Evolutionary conservation across 257 asterid genomes (phyloP), one percentile per base, ranked within the genome.

Genomic region (Leptodermis oblonga): DNA sequence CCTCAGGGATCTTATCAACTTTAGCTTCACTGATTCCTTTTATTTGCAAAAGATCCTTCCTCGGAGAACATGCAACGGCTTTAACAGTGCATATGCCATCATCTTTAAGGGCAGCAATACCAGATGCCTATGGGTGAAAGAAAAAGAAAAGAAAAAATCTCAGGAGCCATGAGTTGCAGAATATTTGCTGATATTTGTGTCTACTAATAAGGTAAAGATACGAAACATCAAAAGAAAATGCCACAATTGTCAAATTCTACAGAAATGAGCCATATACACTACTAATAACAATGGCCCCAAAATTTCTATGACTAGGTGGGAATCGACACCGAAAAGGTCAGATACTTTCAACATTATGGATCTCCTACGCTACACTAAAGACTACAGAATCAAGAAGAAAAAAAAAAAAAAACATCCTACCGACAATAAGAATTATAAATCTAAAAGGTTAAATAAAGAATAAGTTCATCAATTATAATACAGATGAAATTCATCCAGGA

Each of bases 11-110:
- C 82, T 93, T 93, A 83, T 93, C 99, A 26, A 89, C 99, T 86
- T 90, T 93, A 62, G 99, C 96, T 76, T 93, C 99, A 71, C 99
- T 93, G 12, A 93, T 88, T 77, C 99, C 97, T 82, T 93, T 93
- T 56, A 93, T 90, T 73, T 74, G 92, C 74, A 93, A 80, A 80
- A 93, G 96, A 68, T 93, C 97, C 86, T 90, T 93, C 75, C 99
- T 86, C 23, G 99, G 99, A 61, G 99, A 82, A 79, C 83, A 93
- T 61, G 81, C 91, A 58, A 90, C 99, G 33, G 99, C 79, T 75
- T 93, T 97, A 36, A 93, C 96, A 13, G 97, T 90, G 87, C 92
- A 88, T 72, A 90, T 72, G 58, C 99, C 96, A 7, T 96, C 96
- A 76, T 93, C 97, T 81, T 84, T 90, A 48, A 87, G 54, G 49